phyloP scores from a whole-genome alignment of 495 filamentous ascomycete species.

The Neurospora hispaniola region DNA sequence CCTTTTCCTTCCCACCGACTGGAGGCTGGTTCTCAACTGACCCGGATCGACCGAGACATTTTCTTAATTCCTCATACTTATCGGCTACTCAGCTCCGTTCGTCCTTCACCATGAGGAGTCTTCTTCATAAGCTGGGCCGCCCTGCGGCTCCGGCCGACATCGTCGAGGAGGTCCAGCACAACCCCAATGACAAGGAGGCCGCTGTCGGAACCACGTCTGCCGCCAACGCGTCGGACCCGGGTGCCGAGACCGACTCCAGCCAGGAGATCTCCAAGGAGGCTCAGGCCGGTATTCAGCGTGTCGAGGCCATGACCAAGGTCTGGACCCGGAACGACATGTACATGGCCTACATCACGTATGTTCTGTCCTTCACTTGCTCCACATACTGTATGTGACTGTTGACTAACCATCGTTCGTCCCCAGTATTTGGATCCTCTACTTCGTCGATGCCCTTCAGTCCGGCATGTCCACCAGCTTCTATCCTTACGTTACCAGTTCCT shows the following conservation, averaged over 20 bases:
- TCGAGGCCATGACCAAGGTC: conserved; percentile 19
- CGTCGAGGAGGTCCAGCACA: conserved; percentile 9
- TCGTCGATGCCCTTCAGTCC: conserved; percentile 38
- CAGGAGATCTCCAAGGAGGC: conserved; percentile 14
- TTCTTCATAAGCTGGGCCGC: neutral
- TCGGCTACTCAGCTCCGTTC: neutral
- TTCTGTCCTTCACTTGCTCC: neutral
- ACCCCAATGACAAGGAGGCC: conserved; percentile 14
- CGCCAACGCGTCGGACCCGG: neutral
- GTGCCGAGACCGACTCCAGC: conserved; percentile 8
- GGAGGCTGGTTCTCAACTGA: neutral
- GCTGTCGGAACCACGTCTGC: neutral
- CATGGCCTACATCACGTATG: conserved; percentile 20
- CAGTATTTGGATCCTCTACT: conserved; percentile 44
- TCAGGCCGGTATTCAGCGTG: conserved; percentile 16
- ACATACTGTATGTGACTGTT: neutral
- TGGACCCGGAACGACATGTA: conserved; percentile 15
- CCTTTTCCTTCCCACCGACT: neutral
- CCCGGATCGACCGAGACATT: neutral
- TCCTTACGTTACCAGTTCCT: conserved; percentile 39
- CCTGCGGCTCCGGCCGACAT: conserved; percentile 6
- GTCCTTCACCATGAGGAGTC: neutral
- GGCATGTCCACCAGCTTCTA: conserved; percentile 28
- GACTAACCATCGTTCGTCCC: neutral
- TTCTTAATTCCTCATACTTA: neutral